These are phyloP conservation scores for Trichothecium sympodiale DNA, from an alignment of 2,329 filamentous ascomycete genomes.

Conservation along the genomic window DNA sequence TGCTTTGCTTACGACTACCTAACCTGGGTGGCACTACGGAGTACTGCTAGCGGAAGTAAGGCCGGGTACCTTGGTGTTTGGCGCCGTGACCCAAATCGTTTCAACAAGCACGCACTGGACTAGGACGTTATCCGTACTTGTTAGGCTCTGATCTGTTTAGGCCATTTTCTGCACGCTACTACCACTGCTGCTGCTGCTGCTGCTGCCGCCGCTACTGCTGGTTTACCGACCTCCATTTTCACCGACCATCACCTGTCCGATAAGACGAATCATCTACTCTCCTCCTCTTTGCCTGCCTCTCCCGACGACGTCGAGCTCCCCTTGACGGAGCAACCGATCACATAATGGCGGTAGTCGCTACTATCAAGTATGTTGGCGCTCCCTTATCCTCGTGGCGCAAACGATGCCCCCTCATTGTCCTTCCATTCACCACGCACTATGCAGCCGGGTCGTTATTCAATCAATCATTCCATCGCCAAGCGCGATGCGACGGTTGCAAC, in stretches of 20 bases:
- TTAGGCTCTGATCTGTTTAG: too few species aligned
- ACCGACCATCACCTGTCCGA: conserved; percentile 2
- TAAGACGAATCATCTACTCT: conserved; percentile 6
- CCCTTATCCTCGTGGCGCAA: conserved; percentile 6
- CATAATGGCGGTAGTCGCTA: conserved; percentile 50
- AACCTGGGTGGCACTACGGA: too few species aligned
- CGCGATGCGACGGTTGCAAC: not conserved
- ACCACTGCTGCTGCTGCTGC: conserved; percentile 5
- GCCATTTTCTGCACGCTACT: not conserved
- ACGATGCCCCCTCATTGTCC: conserved; percentile 6
- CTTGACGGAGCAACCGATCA: conserved; percentile 24
- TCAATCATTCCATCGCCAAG: not conserved
- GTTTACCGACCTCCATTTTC: conserved; percentile 4
- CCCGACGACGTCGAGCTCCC: conserved; percentile 18
- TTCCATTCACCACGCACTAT: conserved; percentile 6
- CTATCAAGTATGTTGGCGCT: conserved; percentile 44
- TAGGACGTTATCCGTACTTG: not conserved
- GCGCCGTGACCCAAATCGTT: too few species aligned
- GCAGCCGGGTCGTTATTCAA: conserved; percentile 3
- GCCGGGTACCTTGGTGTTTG: too few species aligned
- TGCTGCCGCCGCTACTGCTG: not conserved
- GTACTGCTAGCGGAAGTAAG: too few species aligned
- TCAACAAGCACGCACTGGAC: not conserved
- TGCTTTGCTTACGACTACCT: too few species aligned
- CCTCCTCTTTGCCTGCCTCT: not conserved